A percentile compares a stretch with the other conserved stretches of the same genome.
Evolutionary conservation across 208 protist genomes (phyloP).

Genomic region (Phytomonas sp.): DNA sequence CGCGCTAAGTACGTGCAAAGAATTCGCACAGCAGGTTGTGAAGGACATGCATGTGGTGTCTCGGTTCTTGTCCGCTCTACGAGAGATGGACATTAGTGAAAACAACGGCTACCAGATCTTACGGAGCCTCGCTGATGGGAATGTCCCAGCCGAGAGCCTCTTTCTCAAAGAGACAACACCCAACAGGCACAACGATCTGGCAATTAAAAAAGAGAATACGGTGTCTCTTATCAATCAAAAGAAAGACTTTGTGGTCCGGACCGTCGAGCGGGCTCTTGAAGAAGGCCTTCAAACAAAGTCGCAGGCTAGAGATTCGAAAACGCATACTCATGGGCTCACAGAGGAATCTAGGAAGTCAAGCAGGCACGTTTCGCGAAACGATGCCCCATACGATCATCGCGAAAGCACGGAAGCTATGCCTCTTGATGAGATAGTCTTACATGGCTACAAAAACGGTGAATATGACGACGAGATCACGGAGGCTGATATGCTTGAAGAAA

Average conservation of each 20-base stretch:
- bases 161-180: conserved; percentile 13
- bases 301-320: not conserved
- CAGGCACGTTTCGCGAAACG: not conserved
- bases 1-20: conserved; percentile 16
- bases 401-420: not conserved
- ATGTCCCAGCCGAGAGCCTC: conserved; percentile 22
- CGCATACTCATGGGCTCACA: not conserved
- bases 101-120: conserved; percentile 38
- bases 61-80: conserved; percentile 56
- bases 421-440: not conserved
- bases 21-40: conserved; percentile 63
- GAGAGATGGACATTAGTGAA: conserved; percentile 63
- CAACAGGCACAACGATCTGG: not conserved
- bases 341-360: not conserved
- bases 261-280: conserved; percentile 39
- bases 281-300: not conserved
- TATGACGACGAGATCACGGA: not conserved
- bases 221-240: conserved; percentile 23
- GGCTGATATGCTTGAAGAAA: not conserved
- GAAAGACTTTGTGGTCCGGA: conserved; percentile 47
- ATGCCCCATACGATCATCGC: not conserved
- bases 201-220: not conserved
- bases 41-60: conserved; percentile 50
- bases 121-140: conserved; percentile 26
- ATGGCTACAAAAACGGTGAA: not conserved